These are phyloP conservation scores for Paramecium tetraurelia DNA, from an alignment of 73 alveolate species.

Conservation along the genomic window DNA sequence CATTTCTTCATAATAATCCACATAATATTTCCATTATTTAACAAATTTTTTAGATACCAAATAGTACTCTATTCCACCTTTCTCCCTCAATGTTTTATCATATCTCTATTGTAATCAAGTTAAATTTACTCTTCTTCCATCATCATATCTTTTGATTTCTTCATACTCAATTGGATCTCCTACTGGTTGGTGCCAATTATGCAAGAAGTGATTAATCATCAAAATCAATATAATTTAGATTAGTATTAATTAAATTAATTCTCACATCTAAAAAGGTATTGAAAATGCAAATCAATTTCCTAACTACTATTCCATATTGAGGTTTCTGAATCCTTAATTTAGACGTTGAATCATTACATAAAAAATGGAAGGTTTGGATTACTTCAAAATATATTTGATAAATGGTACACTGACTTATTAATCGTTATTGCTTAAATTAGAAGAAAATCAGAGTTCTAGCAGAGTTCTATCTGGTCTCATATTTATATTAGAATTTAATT, in stretches of 20 bases:
- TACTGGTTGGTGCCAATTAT: neutral
- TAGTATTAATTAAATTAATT: neutral
- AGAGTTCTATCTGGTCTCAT: neutral
- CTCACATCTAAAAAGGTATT: neutral
- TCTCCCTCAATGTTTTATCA: constrained; percentile 1
- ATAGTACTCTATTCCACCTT: constrained; percentile 28
- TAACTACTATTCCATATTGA: neutral
- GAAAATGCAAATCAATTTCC: neutral
- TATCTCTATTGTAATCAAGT: neutral
- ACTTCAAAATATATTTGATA: neutral
- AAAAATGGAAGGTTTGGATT: neutral
- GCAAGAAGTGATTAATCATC: neutral
- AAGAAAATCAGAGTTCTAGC: too few species aligned
- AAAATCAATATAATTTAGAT: neutral
- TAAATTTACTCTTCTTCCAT: constrained; percentile 10
- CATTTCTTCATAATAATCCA: constrained; percentile 25
- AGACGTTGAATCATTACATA: too few species aligned
- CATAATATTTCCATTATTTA: constrained; percentile 10
- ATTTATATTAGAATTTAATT: neutral
- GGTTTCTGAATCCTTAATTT: neutral
- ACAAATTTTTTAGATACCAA: constrained; percentile 1
- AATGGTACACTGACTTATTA: neutral
- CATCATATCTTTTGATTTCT: neutral
- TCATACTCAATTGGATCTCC: neutral
- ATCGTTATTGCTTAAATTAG: neutral